A percentile compares a stretch with the other conserved stretches of the same genome.
Conservation (phyloP, 257 asterid genomes). For the Solanum pennellii region DNA sequence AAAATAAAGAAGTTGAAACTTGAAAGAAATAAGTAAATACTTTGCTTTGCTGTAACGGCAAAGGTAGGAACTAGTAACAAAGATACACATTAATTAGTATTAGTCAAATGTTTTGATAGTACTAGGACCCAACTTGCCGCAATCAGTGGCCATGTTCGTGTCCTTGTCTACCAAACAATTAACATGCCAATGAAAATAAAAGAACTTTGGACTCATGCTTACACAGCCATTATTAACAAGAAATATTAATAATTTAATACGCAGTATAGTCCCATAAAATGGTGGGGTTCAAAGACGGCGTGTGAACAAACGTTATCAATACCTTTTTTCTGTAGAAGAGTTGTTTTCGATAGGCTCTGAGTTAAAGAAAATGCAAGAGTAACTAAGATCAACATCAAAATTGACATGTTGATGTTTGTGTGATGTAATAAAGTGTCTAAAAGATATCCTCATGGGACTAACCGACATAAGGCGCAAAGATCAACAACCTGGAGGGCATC, state of each 20-base stretch:
- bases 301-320: neutral
- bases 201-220: neutral
- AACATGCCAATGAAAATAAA: neutral
- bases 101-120: neutral
- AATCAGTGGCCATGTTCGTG: neutral
- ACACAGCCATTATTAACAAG: neutral
- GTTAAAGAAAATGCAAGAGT: neutral
- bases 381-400: neutral
- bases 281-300: neutral
- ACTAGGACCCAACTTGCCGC: conserved; percentile 1
- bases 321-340: neutral
- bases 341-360: neutral
- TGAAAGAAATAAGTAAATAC: too few species aligned
- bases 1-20: neutral
- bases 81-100: neutral
- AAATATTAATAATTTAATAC: neutral
- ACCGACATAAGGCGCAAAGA: neutral
- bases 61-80: neutral
- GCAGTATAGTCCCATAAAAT: neutral
- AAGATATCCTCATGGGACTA: neutral
- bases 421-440: neutral
- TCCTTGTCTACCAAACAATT: neutral
- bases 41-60: neutral
- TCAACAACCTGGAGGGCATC: neutral
- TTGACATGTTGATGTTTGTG: neutral